Evolutionary conservation across 2,329 filamentous ascomycete genomes (phyloP).

Genomic region (Ophidiomyces ophidiicola): DNA sequence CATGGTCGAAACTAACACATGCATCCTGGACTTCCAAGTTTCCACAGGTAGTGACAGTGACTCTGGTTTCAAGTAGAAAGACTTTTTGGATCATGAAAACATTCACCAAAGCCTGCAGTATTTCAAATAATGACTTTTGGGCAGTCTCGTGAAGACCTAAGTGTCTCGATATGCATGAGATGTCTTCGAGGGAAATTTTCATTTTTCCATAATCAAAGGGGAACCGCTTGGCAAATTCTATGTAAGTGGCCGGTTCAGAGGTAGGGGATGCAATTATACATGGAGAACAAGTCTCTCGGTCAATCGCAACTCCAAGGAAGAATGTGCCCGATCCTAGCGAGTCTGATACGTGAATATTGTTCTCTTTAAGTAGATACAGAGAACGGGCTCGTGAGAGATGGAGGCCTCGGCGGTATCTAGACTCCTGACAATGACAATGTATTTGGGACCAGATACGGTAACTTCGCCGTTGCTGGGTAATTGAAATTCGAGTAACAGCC

Average conservation of each 20-base stretch:
- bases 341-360: conserved; percentile 35
- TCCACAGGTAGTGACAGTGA: conserved; percentile 33
- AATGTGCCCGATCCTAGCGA: conserved; percentile 32
- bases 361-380: conserved; percentile 44
- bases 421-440: neutral
- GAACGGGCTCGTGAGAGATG: conserved; percentile 45
- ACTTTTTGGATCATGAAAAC: conserved; percentile 56
- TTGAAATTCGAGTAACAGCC: conserved; percentile 14
- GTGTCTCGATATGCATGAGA: conserved; percentile 35
- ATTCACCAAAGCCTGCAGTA: conserved; percentile 44
- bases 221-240: conserved; percentile 41
- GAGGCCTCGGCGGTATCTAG: conserved; percentile 39
- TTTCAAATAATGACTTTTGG: conserved; percentile 34
- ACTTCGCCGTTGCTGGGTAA: conserved; percentile 39
- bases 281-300: conserved; percentile 50
- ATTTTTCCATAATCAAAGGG: conserved; percentile 49
- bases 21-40: conserved; percentile 42
- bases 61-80: conserved; percentile 44
- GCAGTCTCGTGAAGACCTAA: conserved; percentile 42
- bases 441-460: conserved; percentile 36
- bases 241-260: conserved; percentile 32
- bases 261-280: conserved; percentile 51
- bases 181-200: conserved; percentile 35
- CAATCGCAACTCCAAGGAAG: conserved; percentile 52
- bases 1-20: conserved; percentile 57